These are phyloP conservation scores for Carex cristatella DNA, from an alignment of 176 grass and related monocot genomes.

Conservation along the genomic window DNA sequence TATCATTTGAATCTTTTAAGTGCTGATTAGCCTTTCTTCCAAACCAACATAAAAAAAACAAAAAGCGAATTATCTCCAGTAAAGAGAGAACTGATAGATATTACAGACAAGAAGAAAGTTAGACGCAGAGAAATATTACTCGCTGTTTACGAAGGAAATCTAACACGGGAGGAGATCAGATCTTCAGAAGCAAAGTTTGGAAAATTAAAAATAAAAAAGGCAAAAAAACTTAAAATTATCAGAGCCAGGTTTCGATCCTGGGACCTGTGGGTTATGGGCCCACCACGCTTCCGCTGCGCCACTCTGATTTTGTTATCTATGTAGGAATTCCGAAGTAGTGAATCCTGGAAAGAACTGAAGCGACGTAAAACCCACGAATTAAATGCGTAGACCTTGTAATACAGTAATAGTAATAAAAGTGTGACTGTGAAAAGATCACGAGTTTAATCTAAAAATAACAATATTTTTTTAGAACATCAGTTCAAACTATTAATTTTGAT, in stretches of 20 bases:
- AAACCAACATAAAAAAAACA: not conserved
- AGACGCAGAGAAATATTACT: not conserved
- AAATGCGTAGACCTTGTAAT: not conserved
- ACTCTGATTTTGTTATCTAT: slow-evolving; percentile 43
- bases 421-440: no score
- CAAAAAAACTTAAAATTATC: slow-evolving; percentile 3
- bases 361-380: not conserved
- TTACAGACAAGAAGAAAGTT: not conserved
- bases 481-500: not conserved
- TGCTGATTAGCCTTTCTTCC: not conserved
- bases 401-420: no score
- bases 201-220: no score
- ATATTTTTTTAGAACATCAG: not conserved
- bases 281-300: slow-evolving; percentile 87
- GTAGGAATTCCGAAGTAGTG: no score
- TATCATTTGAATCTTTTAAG: not conserved
- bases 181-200: no score
- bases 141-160: no score
- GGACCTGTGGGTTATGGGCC: slow-evolving; percentile 83
- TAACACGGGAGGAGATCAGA: no score
- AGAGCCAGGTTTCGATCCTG: slow-evolving; percentile 69
- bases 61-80: not conserved
- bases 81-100: not conserved
- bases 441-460: not conserved
- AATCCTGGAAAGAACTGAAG: no score